Conservation (phyloP, 306 rosid genomes). For the Lupinus albus region DNA sequence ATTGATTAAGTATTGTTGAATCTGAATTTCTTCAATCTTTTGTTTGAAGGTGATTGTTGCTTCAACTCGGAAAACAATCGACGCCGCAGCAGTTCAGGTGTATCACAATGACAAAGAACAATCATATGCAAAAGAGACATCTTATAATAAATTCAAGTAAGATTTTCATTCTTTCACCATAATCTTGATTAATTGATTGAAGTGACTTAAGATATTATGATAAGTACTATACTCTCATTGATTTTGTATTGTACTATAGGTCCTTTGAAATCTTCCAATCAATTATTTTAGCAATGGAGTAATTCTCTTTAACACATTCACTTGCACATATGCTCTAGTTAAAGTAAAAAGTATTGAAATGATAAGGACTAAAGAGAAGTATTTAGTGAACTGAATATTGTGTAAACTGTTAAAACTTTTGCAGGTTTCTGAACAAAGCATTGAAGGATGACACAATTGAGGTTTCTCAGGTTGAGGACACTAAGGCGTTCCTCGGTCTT, state of each 20-base stretch:
- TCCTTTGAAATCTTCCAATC: not conserved
- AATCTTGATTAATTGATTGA: not conserved
- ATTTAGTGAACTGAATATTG: not conserved
- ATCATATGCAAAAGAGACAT: not conserved
- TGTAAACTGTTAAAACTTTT: not conserved
- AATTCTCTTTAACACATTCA: not conserved
- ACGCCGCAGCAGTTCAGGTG: not conserved
- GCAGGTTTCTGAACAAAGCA: conserved; percentile 45
- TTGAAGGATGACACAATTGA: conserved; percentile 22
- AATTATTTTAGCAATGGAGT: not conserved
- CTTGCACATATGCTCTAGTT: not conserved
- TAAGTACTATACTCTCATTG: too few species aligned
- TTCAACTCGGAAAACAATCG: conserved; percentile 28
- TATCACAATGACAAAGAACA: not conserved
- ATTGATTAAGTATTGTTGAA: not conserved
- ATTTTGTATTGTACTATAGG: not conserved
- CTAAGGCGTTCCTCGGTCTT: conserved; percentile 41
- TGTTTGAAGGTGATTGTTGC: conserved; percentile 40
- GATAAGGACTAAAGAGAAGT: not conserved
- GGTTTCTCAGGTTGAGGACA: conserved; percentile 39
- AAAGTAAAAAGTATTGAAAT: not conserved
- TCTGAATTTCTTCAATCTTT: not conserved
- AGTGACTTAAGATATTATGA: not conserved
- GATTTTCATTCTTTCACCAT: not conserved
- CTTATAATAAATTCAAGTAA: conserved; percentile 35